Base-by-base conservation (phyloP, 31 red algal species). In the Bonnemaisonia californica region DNA sequence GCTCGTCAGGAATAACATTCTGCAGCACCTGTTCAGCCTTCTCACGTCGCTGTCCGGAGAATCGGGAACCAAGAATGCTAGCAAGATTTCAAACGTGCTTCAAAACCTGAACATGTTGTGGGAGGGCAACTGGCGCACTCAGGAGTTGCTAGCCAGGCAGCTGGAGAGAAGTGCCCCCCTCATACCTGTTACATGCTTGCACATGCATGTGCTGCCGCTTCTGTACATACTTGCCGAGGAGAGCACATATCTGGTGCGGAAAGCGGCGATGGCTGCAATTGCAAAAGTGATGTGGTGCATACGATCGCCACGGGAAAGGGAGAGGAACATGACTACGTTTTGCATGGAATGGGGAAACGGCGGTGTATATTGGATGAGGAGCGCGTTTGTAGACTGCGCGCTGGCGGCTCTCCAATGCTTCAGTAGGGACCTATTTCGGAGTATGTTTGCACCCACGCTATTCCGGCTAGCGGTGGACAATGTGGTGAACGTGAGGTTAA, bases 91-190 rank as follows among this genome's bases (percentile, higher is more conserved):
- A 2, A 71, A 83, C 28, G 42, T 94, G 9, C 88, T 94, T 88
- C 64, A 88, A 35, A 81, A 84, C 35, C 66, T 94, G 36, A 41
- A 75, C 30, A 31, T 82, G 32, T 54, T 94, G 24, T 47, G 58
- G 12, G 81, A 88, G 55, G 86, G 82, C 24, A 86, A 89, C 74
- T 95, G 93, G 93, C 73, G 87, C 22, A 76, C 60, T 37, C 93
- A 95, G 51, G 79, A 91, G 76, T 42, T 85, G 18, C 67, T 95
- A 19, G 83, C 82, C n/a, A 85, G 79, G 19, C 93, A 95, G 56
- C 58, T 95, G 27, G 67, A 80, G 51, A 28, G 67, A 30, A 61
- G 74, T 28, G 54, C 79, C 13, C 61, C 48, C 38, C 65, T 91
- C 4, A 74, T 95, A 41, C 93, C 93, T 13, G 62, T 77, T n/a